Percentiles rank a stretch among this genome's conserved stretches.
phyloP scores from a whole-genome alignment of 768 basidiomycete species.

The Hygrophoropsis aurantiaca region DNA sequence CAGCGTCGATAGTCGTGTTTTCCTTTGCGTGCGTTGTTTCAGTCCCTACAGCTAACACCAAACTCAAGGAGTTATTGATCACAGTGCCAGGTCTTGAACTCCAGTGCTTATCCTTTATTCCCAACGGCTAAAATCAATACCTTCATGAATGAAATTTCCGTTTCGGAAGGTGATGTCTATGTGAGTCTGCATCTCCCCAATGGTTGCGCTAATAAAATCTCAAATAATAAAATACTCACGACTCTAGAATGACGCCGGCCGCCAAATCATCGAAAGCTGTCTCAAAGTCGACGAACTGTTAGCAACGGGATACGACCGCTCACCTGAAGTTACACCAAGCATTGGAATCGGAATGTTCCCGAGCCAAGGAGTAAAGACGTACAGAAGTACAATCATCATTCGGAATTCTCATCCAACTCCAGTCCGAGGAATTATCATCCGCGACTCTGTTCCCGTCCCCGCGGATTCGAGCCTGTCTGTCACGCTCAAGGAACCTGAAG shows the following conservation, averaged over 20 bases:
- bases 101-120: slow-evolving; percentile 21
- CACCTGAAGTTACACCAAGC: slow-evolving; percentile 10
- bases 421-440: slow-evolving; percentile 18
- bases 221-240: background rate
- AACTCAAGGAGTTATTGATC: no score
- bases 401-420: slow-evolving; percentile 13
- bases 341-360: slow-evolving; percentile 3
- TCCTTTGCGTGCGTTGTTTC: slow-evolving; percentile 14
- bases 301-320: slow-evolving; percentile 13
- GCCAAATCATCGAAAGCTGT: slow-evolving; percentile 19
- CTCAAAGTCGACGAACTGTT: slow-evolving; percentile 16
- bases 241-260: slow-evolving; percentile 10
- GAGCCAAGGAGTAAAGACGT: slow-evolving; percentile 12
- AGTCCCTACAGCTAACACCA: no score
- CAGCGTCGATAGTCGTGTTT: slow-evolving; percentile 15
- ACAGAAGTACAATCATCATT: slow-evolving; percentile 14
- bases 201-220: background rate
- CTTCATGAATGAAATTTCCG: slow-evolving; percentile 25
- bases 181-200: no score
- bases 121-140: slow-evolving; percentile 26
- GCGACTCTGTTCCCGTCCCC: slow-evolving; percentile 26
- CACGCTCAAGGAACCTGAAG: slow-evolving; percentile 21
- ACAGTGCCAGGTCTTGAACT: slow-evolving; percentile 27
- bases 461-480: slow-evolving; percentile 27
- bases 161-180: slow-evolving; percentile 23